Evolutionary conservation across 1,284 basidiomycete species (phyloP), one percentile per base, ranked within the genome.

Genomic region (Apiotrichum porosum): DNA sequence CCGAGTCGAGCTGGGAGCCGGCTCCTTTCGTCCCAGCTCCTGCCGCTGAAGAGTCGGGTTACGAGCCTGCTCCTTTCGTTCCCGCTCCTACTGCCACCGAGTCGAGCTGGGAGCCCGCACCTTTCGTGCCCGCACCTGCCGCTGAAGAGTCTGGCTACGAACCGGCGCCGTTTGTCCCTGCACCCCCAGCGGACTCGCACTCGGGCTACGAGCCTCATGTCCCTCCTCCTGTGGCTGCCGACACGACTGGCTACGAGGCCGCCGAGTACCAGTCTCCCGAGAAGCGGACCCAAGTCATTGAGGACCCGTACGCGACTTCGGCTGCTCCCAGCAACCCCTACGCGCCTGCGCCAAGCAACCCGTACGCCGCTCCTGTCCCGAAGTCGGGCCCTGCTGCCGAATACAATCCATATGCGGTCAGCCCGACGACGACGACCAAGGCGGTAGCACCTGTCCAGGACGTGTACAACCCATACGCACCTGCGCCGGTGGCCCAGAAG

Each of bases 401-500:
- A 35, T 42, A 22, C 34, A 52, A 35, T 42, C 46, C 46, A 2
- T 52, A 52, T 32, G 28, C 46, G 34, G 35, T 15, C 3, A 37
- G 22, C 9, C 8, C 6, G 26, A 12, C 26, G 26, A 6, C 26
- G 9, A 12, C 9, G 21, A 15, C 21, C n/a, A 18, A 44, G 39
- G 22, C 44, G 5, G 32, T 23, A n/a, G n/a, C n/a, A n/a, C n/a
- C n/a, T n/a, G n/a, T n/a, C n/a, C n/a, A n/a, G 3, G 35, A 39
- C 18, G 44, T 37, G 28, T 51, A 43, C 41, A 46, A 48, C 34
- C 45, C 45, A 3, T 52, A 52, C 30, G 42, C 45, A 14, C 24
- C 24, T 17, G 37, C 17, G 40, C 23, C 34, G 17, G 21, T 24
- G 21, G 37, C 42, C 3, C 37, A 17, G 14, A 33, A 33, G 32